Percentiles rank a stretch among this genome's conserved stretches.
These are phyloP conservation scores for Immersiporthe knoxdaviesiana DNA, from an alignment of 2,329 filamentous ascomycete genomes.

Conservation along the genomic window DNA sequence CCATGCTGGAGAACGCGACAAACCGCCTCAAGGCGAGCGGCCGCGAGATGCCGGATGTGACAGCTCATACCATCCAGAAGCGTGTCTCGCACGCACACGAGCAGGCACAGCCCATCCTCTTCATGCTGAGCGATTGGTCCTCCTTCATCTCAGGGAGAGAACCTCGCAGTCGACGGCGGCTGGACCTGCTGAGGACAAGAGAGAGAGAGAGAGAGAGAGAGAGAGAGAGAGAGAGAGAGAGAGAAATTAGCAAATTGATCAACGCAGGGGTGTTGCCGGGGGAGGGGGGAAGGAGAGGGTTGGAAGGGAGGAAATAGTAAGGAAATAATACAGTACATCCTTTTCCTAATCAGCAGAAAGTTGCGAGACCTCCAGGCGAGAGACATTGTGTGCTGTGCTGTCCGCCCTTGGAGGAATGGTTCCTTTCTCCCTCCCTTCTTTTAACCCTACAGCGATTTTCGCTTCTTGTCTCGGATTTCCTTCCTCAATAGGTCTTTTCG, in stretches of 20 bases:
- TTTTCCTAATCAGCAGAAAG: neutral
- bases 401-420: neutral
- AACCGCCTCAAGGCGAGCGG: slow-evolving; percentile 3
- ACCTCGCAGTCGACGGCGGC: neutral
- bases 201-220: too few relatives aligned
- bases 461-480: neutral
- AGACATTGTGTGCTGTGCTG: neutral
- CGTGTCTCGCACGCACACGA: neutral
- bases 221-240: too few relatives aligned
- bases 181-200: slow-evolving; percentile 2
- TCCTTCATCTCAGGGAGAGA: slow-evolving; percentile 4
- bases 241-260: too few relatives aligned
- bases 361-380: neutral
- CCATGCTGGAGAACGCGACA: slow-evolving; percentile 3
- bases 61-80: slow-evolving; percentile 1
- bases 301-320: too few relatives aligned
- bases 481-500: neutral
- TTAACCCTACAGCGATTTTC: neutral
- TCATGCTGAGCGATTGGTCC: slow-evolving; percentile 5
- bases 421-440: too few relatives aligned
- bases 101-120: slow-evolving; percentile 5
- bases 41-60: slow-evolving; percentile 1
- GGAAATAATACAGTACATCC: neutral
- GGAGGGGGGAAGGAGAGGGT: too few relatives aligned
- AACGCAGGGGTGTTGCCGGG: too few relatives aligned